phyloP scores from a whole-genome alignment of 1,284 basidiomycete genomes.

The Naganishia liquefaciens region DNA sequence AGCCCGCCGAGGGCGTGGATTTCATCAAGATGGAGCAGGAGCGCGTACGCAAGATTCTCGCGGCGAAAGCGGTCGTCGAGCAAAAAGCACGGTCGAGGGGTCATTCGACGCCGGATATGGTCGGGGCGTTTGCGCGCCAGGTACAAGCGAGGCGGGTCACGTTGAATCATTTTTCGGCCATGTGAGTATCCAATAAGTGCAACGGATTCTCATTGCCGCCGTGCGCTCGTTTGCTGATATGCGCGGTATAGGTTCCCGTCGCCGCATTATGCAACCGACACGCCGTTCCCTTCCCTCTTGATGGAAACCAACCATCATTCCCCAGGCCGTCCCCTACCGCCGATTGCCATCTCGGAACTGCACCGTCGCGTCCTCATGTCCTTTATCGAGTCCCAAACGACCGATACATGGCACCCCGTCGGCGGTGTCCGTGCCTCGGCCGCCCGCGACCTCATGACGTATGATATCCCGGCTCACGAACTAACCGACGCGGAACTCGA shows the following conservation, averaged over 20 bases:
- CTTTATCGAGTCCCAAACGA: conserved; percentile 49
- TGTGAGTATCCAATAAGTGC: too few relatives aligned
- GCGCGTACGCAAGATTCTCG: conserved; percentile 19
- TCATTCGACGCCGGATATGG: conserved; percentile 80
- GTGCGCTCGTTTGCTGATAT: too few relatives aligned
- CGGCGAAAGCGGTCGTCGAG: conserved; percentile 23
- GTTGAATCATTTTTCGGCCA: conserved; percentile 78
- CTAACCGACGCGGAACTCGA: conserved; percentile 42
- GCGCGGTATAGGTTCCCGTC: conserved; percentile 44
- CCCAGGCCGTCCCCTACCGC: conserved; percentile 37
- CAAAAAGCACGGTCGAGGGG: conserved; percentile 62
- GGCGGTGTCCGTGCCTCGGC: conserved; percentile 56
- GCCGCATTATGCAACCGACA: conserved; percentile 40
- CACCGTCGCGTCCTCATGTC: conserved; percentile 55
- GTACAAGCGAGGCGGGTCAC: conserved; percentile 68
- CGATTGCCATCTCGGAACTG: conserved; percentile 45
- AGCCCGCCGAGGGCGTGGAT: conserved; percentile 28
- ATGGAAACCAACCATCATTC: conserved; percentile 50
- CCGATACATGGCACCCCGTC: conserved; percentile 45
- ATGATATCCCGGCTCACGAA: conserved; percentile 58
- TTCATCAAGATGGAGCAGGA: conserved; percentile 32
- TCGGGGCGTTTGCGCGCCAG: conserved; percentile 71
- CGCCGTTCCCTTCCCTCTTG: conserved; percentile 56
- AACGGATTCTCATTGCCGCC: conserved; percentile 24
- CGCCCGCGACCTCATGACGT: conserved; percentile 68